Conservation (phyloP, 2,329 filamentous ascomycete species). For the Camillea tinctor region DNA sequence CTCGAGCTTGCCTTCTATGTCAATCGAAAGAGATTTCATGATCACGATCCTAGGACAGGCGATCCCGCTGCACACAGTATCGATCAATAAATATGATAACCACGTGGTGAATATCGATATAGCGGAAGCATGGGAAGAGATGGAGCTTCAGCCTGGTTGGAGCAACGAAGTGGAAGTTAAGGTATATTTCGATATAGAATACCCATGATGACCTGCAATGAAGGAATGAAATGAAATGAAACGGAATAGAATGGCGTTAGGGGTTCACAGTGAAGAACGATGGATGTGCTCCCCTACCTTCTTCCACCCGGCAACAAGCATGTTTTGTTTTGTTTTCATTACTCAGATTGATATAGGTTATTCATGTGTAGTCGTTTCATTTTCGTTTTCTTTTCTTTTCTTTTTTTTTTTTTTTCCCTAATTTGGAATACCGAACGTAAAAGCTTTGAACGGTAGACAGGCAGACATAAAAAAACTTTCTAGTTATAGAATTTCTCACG, state of each 20-base stretch:
- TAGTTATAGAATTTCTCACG: no score
- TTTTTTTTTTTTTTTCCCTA: no score
- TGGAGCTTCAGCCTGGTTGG: slow-evolving; percentile 70
- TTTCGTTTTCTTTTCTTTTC: no score
- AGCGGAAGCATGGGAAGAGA: slow-evolving; percentile 72
- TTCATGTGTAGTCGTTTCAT: background rate
- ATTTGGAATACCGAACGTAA: background rate
- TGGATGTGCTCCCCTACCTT: background rate
- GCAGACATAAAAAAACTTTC: no score
- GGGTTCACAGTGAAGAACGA: background rate
- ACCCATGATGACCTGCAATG: slow-evolving; percentile 16
- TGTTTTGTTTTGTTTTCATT: background rate
- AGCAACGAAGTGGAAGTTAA: slow-evolving; percentile 76
- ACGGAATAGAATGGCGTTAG: background rate
- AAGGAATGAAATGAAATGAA: background rate
- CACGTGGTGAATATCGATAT: slow-evolving; percentile 76
- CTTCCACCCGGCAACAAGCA: background rate
- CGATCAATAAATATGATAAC: slow-evolving; percentile 48
- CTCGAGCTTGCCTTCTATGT: slow-evolving; percentile 61
- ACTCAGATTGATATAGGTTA: background rate
- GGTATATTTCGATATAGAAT: slow-evolving; percentile 50
- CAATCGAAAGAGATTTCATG: slow-evolving; percentile 66
- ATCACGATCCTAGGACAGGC: slow-evolving; percentile 70
- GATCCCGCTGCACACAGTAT: slow-evolving; percentile 66
- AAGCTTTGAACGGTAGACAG: no score